phyloP scores from a whole-genome alignment of 352 stramenopile genomes.

The Pilasporangium apinafurcum region DNA sequence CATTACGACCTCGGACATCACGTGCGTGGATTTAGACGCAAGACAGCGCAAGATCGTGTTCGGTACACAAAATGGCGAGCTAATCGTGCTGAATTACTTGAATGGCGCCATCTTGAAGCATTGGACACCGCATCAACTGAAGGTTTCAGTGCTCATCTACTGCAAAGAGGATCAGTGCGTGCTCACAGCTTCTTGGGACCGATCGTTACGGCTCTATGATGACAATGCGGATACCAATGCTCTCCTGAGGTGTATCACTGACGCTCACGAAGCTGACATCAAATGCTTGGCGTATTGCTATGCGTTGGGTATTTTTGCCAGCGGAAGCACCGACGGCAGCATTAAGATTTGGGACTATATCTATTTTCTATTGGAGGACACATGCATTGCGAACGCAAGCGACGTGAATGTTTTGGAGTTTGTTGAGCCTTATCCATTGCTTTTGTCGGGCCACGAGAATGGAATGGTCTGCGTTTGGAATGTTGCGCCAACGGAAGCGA shows the following conservation, averaged over 20 bases:
- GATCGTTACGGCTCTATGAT: slow-evolving; percentile 66
- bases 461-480: slow-evolving; percentile 55
- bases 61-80: slow-evolving; percentile 54
- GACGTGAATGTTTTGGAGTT: slow-evolving; percentile 70
- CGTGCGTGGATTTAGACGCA: slow-evolving; percentile 61
- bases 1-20: slow-evolving; percentile 51
- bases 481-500: slow-evolving; percentile 39
- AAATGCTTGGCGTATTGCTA: slow-evolving; percentile 76
- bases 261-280: slow-evolving; percentile 72
- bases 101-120: slow-evolving; percentile 59
- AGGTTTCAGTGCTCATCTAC: slow-evolving; percentile 60
- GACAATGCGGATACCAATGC: slow-evolving; percentile 48
- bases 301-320: slow-evolving; percentile 54
- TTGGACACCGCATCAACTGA: slow-evolving; percentile 55
- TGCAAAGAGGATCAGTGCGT: slow-evolving; percentile 75
- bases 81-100: slow-evolving; percentile 72
- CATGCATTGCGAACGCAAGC: slow-evolving; percentile 16
- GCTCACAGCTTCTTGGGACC: slow-evolving; percentile 71
- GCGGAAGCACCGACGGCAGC: slow-evolving; percentile 41
- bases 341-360: slow-evolving; percentile 88
- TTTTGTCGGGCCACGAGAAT: slow-evolving; percentile 68
- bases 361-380: slow-evolving; percentile 75
- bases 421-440: slow-evolving; percentile 64
- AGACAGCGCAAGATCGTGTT: slow-evolving; percentile 67
- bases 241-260: slow-evolving; percentile 55